Evolutionary conservation across 2,329 filamentous ascomycete genomes (phyloP), one percentile per base, ranked within the genome.

Genomic region (Stachybotrys chartarum): DNA sequence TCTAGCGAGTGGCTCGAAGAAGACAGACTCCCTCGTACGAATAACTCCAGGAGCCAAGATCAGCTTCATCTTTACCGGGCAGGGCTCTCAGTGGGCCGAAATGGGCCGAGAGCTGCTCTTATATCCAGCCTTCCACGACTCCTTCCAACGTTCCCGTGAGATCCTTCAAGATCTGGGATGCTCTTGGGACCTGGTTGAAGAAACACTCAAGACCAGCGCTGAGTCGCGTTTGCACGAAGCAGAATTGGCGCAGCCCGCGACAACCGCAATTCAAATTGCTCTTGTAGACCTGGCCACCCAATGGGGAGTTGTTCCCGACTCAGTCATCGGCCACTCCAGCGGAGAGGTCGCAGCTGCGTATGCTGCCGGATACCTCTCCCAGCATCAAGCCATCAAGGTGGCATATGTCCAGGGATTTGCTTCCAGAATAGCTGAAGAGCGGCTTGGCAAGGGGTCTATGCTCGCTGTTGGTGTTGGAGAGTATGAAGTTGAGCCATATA

Each of bases 261-360:
- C 58, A 32, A 64, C 62, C 0, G 61, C 60, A 3, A 51, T 65
- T 10, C 62, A 65, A 45, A 55, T 64, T n/a, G 61, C 61, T 8
- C 59, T 63, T 30, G 47, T 63, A 17, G 60, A 63, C 8, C 53
- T 63, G 1, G 24, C 63, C 1, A 24, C 30, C 12, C 49, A 47
- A 39, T 56, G 57, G 45, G 56, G 57, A 3, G 49, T 65, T 17
- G 44, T 49, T 5, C 61, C 63, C 18, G 30, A 52, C 4, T 57
- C 56, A 2, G 61, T 64, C 8, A 56, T 63, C 6, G 63, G 63
- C 5, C 63, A 65, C 46, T 65, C 63, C 16, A 62, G 59, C 14
- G 63, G 63, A 11, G 63, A 65, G 51, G 64, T 73, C 24, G 70
- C 68, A 0, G 73, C 73, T 2, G 73, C 72, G 3, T 75, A 73